Percentiles rank a stretch among this genome's conserved stretches.
Evolutionary conservation across 345 rosid genomes (phyloP).

Genomic region (Punica granatum): DNA sequence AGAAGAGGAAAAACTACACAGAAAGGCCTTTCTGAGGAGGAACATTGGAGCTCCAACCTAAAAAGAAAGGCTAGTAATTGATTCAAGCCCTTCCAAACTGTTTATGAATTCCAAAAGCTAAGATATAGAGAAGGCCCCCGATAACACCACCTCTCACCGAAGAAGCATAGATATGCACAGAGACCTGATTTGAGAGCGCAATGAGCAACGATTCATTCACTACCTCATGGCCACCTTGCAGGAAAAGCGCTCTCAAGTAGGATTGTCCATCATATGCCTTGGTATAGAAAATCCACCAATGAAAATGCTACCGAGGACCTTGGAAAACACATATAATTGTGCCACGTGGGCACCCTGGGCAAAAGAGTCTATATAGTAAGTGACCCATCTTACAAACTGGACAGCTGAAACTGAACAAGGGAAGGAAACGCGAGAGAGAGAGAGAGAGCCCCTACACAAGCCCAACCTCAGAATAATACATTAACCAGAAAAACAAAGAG

Average conservation of each 20-base stretch:
- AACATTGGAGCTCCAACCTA: not conserved
- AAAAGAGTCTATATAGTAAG: not conserved
- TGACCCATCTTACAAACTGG: not conserved
- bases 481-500: not conserved
- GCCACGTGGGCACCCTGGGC: not conserved
- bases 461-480: not conserved
- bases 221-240: not conserved
- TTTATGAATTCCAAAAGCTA: not conserved
- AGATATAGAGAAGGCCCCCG: not conserved
- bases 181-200: not conserved
- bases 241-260: not conserved
- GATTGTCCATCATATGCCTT: not conserved
- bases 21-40: not conserved
- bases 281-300: not conserved
- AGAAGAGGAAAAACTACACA: too few relatives aligned
- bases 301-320: not conserved
- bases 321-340: not conserved
- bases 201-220: not conserved
- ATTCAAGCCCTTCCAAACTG: not conserved
- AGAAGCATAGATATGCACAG: not conserved
- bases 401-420: not conserved
- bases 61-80: not conserved
- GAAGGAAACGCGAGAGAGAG: not conserved
- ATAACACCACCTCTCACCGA: not conserved
- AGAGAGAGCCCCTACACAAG: not conserved